These are phyloP conservation scores for Penicillium vulpinum DNA, from an alignment of 2,329 filamentous ascomycete genomes.

Conservation along the genomic window DNA sequence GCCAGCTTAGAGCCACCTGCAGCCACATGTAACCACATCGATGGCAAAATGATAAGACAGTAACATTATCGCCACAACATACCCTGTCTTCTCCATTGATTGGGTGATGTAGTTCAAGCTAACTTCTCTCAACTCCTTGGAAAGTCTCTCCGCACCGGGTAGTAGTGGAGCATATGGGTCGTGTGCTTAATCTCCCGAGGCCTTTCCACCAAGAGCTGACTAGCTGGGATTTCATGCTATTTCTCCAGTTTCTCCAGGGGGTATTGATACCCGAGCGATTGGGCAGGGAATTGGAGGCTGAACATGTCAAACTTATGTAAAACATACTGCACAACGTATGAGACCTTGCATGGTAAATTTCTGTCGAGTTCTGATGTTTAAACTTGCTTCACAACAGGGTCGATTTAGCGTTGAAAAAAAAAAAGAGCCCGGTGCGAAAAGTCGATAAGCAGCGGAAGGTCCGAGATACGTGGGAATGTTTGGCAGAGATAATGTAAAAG, in stretches of 20 bases:
- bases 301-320: background rate
- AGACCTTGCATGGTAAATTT: background rate
- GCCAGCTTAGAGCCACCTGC: background rate
- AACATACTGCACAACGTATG: background rate
- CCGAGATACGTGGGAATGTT: background rate
- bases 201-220: background rate
- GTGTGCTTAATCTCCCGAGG: background rate
- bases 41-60: slow-evolving; percentile 7
- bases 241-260: background rate
- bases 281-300: background rate
- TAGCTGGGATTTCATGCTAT: background rate
- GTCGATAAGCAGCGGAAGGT: background rate
- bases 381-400: background rate
- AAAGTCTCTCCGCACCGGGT: slow-evolving; percentile 5
- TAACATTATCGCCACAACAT: slow-evolving; percentile 4
- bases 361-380: background rate
- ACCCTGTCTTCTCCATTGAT: slow-evolving; percentile 1
- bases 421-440: background rate
- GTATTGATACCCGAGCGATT: background rate
- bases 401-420: background rate
- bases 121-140: background rate
- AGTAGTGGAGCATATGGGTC: background rate
- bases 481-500: background rate
- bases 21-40: slow-evolving; percentile 16
- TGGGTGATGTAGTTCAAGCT: slow-evolving; percentile 6